Conservation (phyloP, 2,329 filamentous ascomycete genomes). For the Penicillium sp. region DNA sequence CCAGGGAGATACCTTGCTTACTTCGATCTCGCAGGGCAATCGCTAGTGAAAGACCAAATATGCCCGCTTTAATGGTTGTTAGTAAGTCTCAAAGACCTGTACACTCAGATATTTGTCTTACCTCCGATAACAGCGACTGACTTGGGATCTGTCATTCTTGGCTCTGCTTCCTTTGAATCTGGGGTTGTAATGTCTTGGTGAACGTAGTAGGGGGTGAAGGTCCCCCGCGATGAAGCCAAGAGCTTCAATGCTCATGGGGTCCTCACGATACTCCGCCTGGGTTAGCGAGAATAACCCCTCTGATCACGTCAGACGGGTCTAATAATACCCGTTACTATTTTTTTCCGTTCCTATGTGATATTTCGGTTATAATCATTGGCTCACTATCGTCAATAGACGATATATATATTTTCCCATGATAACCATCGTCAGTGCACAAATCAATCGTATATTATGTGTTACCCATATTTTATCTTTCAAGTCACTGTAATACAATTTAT, state of each 20-base stretch:
- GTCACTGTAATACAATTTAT: too few species aligned
- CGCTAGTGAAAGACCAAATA: constrained; percentile 19
- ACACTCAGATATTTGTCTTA: background rate
- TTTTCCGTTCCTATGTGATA: background rate
- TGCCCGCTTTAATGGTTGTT: constrained; percentile 11
- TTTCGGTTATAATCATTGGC: background rate
- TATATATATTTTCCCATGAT: background rate
- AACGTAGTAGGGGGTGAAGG: background rate
- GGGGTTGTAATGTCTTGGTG: background rate
- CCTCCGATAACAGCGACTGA: constrained; percentile 19
- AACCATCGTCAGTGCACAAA: background rate
- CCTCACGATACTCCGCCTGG: background rate
- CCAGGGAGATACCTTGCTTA: background rate
- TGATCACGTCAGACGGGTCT: background rate
- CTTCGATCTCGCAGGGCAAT: constrained; percentile 15
- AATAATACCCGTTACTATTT: too few species aligned
- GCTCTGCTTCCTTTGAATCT: background rate
- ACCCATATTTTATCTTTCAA: background rate
- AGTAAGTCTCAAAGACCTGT: background rate
- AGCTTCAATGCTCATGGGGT: background rate
- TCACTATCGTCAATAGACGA: background rate
- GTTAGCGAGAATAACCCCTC: background rate
- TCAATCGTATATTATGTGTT: background rate
- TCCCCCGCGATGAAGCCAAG: background rate
- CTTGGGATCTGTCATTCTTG: constrained; percentile 9